Conservation (phyloP, 176 grass and related monocot species). For the Sorghum bicolor region DNA sequence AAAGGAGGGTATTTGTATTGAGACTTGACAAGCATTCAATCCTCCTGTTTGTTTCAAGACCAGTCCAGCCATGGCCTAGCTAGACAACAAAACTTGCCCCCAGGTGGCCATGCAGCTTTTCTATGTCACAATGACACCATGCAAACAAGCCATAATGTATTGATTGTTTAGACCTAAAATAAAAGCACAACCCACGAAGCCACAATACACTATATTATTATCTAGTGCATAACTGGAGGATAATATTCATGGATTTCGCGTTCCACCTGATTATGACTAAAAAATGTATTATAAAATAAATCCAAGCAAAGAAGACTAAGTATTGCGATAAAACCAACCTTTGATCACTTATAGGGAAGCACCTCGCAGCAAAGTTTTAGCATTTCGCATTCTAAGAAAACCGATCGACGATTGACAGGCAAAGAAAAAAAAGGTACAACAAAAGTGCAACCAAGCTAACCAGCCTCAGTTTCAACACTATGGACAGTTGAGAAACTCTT, state of each 20-base stretch:
- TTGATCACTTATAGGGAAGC: background rate
- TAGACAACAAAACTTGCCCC: no score
- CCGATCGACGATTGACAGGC: background rate
- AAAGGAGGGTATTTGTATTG: no score
- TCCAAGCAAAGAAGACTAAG: background rate
- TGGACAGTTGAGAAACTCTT: slow-evolving; percentile 19
- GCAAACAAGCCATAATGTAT: no score
- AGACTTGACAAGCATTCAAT: no score
- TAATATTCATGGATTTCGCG: background rate
- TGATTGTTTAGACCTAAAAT: no score
- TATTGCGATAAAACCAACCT: background rate
- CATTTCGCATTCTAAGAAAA: background rate
- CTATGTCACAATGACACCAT: no score
- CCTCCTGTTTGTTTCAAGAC: no score
- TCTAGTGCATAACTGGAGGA: background rate
- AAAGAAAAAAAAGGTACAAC: background rate
- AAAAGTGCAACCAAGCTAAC: background rate
- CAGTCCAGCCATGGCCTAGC: no score
- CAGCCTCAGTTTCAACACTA: slow-evolving; percentile 24
- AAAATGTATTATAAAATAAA: background rate
- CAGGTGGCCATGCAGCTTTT: no score
- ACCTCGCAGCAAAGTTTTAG: background rate
- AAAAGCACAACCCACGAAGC: background rate
- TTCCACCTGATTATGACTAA: background rate
- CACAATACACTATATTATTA: background rate